phyloP scores from a whole-genome alignment of 495 filamentous ascomycete genomes.

The Daldinia loculata region DNA sequence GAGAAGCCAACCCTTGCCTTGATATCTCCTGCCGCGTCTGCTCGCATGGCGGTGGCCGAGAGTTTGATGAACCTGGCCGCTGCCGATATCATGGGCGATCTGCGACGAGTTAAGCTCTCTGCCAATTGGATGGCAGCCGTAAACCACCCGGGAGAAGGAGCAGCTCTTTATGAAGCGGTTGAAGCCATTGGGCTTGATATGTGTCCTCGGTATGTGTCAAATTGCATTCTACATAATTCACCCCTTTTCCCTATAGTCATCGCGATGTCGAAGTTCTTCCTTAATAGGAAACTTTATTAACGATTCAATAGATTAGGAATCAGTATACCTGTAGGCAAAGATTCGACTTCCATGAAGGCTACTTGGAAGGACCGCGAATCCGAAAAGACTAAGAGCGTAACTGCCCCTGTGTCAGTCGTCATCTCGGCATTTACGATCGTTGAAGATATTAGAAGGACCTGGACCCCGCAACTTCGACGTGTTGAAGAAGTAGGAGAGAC shows the following conservation, averaged over 20 bases:
- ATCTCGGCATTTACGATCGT: conserved; percentile 91
- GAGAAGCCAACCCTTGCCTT: conserved; percentile 91
- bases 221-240: conserved; percentile 12
- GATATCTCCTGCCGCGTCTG: conserved; percentile 91
- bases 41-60: conserved; percentile 96
- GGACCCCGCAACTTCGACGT: conserved; percentile 88
- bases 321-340: conserved; percentile 95
- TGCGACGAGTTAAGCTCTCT: conserved; percentile 83
- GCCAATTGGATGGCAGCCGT: conserved; percentile 99
- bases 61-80: conserved; percentile 91
- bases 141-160: conserved; percentile 91
- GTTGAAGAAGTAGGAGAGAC: conserved; percentile 90
- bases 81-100: conserved; percentile 78
- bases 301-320: conserved; percentile 69
- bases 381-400: conserved; percentile 80
- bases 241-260: neutral
- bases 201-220: conserved; percentile 72
- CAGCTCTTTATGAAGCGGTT: conserved; percentile 92
- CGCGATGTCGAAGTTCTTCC: neutral
- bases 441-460: conserved; percentile 79
- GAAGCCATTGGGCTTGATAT: conserved; percentile 92
- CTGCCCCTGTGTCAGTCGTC: conserved; percentile 87
- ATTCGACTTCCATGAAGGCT: conserved; percentile 99
- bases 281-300: conserved; percentile 10
- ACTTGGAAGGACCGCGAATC: conserved; percentile 83